These are phyloP conservation scores for Scalesia atractyloides DNA, from an alignment of 129 eudicot species.

Conservation along the genomic window DNA sequence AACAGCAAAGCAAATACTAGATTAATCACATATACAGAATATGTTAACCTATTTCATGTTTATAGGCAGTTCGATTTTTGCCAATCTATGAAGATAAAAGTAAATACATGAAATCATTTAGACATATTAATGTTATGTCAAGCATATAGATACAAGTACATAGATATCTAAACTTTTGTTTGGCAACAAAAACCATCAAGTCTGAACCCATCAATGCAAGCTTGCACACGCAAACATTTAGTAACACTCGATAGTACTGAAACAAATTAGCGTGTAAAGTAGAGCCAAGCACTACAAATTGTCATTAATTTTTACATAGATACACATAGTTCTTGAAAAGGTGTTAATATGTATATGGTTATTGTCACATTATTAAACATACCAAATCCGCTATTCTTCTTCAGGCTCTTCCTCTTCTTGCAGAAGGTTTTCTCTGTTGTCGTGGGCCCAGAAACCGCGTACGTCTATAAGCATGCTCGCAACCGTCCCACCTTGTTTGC, in stretches of 20 bases:
- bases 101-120: no score
- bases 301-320: constrained; percentile 20
- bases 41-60: no score
- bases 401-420: constrained; percentile 99
- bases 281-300: constrained; percentile 1
- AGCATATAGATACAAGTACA: no score
- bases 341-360: constrained; percentile 22
- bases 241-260: background rate
- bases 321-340: constrained; percentile 13
- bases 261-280: background rate
- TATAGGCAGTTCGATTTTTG: no score
- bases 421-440: constrained; percentile 91
- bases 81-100: no score
- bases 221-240: background rate
- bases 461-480: constrained; percentile 98
- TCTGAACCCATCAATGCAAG: background rate
- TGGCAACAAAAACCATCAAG: background rate
- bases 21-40: no score
- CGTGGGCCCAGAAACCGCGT: constrained; percentile 98
- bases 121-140: no score
- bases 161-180: background rate
- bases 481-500: constrained; percentile 98
- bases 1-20: no score
- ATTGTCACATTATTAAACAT: background rate
- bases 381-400: constrained; percentile 47